Base-by-base conservation (phyloP, 352 stramenopile genomes). In the Phytophthora megakarya region DNA sequence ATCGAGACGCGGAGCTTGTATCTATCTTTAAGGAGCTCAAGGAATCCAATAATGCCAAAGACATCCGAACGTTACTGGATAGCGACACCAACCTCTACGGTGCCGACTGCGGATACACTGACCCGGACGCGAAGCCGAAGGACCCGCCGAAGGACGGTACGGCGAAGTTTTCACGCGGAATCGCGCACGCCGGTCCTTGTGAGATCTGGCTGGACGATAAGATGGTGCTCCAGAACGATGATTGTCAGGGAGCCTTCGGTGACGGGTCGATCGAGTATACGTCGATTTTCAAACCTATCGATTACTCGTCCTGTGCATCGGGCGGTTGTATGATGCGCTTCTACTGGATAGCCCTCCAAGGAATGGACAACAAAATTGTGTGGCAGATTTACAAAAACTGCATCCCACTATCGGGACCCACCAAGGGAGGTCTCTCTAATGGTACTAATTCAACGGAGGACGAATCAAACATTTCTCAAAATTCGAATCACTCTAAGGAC, bases 371-470 rank as follows among this genome's bases (percentile, higher is more conserved):
- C 5, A 60, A 72, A 21, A 62, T 51, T 3, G 37, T 37, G 30
- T 84, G 67, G 64, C 76, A 84, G 40, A 60, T 73, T 15, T 84
- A 84, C 73, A 84, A 77, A 56, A 72, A 75, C 26, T 77, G 70
- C 30, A 67, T 77, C 19, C 70, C 70, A 11, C 56, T 77, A 9
- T 66, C 67, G 33, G 70, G 69, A 10, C 58, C 65, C 10, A 65
- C 40, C 1, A 51, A 57, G 1, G 53, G 57, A 45, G 60, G 49
- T 10, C 33, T 45, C 10, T 7, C 8, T 67, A 48, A 64, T 25
- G 65, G 21, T 0, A 60, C 58, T 1, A 49, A 54, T n/a, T 70
- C 64, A n/a, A 66, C 58, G 18, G 52, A 45, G 9, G 52, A 59
- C n/a, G 61, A 40, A 1, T 69, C 61, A 1, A 49, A 22, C 23